Evolutionary conservation across 1,284 basidiomycete genomes (phyloP), one percentile per base, ranked within the genome.

Genomic region (Cronartium quercuum): DNA sequence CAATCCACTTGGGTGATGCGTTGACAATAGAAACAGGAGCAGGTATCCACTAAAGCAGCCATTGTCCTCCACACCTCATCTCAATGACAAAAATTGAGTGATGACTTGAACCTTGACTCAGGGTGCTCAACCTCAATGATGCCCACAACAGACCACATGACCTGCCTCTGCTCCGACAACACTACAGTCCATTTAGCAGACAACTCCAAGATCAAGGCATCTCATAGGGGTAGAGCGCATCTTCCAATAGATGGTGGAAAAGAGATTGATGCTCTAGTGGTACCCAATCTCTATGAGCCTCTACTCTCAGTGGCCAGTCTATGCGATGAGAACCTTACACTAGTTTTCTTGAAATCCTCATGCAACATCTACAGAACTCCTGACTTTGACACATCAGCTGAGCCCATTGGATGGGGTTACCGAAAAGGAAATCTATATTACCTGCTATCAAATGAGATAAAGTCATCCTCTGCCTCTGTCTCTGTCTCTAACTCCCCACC

Each of bases 121-220:
- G 55, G 66, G 7, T 68, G 66, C 51, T 68, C 66, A 40, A 2
- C 34, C 34, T 38, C 18, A 15, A 68, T 68, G 66, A 68, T 55
- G 2, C 65, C 44, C n/a, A 6, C 6, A 13, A 2, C 35, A 2
- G 5, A 1, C 3, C 37, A 6, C 6, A 7, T 66, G 1, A 24
- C 41, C 21, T 3, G 10, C 21, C 47, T 51, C 10, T 12, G n/a
- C 15, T 21, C 47, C 2, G 38, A n/a, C 37, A 13, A 3, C 29
- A 35, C 42, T 21, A 4, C 65, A 0, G 42, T 66, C 21, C 44
- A 35, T 24, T 55, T 60, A 1, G 65, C 65, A 3, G 29, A 66
- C 37, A 35, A 58, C 13, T 68, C 66, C 4, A 3, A 40, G 2
- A 57, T 68, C 1, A 34, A 68, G 10, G 66, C 66, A 2, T 38